Evolutionary conservation across 2,329 filamentous ascomycete genomes (phyloP), one percentile per base, ranked within the genome.

Genomic region (Didymella segeticola): DNA sequence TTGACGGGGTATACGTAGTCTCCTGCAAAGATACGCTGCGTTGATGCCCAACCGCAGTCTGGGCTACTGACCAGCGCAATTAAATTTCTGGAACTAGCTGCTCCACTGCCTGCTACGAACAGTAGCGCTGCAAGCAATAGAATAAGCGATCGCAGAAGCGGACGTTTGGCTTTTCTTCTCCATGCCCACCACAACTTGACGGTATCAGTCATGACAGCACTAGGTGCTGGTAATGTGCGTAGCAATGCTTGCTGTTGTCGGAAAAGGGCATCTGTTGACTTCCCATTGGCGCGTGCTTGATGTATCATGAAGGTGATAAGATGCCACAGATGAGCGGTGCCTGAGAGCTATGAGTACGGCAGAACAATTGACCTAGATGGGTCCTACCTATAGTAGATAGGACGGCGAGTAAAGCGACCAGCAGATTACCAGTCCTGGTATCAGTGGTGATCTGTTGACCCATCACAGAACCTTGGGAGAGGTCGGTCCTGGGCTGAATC

Each of bases 361-460:
- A 7, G 4, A 31, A 11, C 9, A 17, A 7, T 8, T 25, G 7
- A 7, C 12, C 15, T 15, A 5, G 2, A 34, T 3, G 1, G 5
- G 5, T 12, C 20, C n/a, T 29, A 55, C 52, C 59, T 15, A 61
- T 15, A 1, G 53, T 57, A 9, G 53, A 53, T 6, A 57, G 39
- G 3, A 67, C 49, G 4, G 63, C 62, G 4, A 67, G 49, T 15
- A 68, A 38, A 2, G 63, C 63, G 29, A 68, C 55, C 15, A 64
- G 15, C 1, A 68, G 17, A 11, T 48, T 57, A 17, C 65, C 65
- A 10, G 59, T 64, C 25, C 25, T 31, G 7, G 58, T 53, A 23
- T 62, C 59, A 6, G 60, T 66, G 0, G 65, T 68, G 15, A 68
- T 65, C 0, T 49, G 63, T 27, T 55, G 20, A 5, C 63, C 65